These are phyloP conservation scores for Micractinium conductrix DNA, from an alignment of 139 green algal genomes.

Conservation along the genomic window DNA sequence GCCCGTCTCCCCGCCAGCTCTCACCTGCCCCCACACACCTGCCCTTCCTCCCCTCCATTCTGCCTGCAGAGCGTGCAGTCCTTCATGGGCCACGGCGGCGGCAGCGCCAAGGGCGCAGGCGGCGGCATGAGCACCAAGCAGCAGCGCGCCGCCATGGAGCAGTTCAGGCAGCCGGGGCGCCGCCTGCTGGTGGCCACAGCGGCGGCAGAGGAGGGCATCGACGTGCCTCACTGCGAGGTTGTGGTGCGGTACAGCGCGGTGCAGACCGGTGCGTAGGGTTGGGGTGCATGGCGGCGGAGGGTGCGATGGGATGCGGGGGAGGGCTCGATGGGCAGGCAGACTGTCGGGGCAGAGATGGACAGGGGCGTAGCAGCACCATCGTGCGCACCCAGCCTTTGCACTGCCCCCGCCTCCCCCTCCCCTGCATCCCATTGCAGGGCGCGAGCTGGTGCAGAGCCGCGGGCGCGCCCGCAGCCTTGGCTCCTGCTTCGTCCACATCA, in stretches of 20 bases:
- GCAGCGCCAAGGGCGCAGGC: not conserved
- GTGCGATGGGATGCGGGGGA: not conserved
- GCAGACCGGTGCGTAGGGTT: slow-evolving; percentile 7
- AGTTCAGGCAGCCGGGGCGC: slow-evolving; percentile 2
- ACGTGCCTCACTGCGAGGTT: slow-evolving; percentile 50
- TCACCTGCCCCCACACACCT: not conserved
- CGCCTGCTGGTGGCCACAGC: slow-evolving; percentile 50
- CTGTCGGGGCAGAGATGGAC: not conserved
- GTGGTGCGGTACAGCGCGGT: slow-evolving; percentile 46
- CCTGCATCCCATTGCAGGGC: not conserved
- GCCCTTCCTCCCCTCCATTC: not conserved
- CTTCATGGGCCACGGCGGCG: slow-evolving; percentile 41
- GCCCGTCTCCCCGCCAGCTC: not conserved
- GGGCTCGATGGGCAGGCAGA: not conserved
- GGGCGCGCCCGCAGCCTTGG: slow-evolving; percentile 18
- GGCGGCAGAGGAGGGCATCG: slow-evolving; percentile 50
- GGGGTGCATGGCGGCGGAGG: not conserved
- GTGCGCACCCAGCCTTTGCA: not conserved
- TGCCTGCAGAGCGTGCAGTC: not conserved
- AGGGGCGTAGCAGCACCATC: not conserved
- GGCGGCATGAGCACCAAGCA: slow-evolving; percentile 29
- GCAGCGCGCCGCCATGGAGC: slow-evolving; percentile 35
- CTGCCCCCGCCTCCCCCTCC: not conserved
- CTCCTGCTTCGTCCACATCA: slow-evolving; percentile 25
- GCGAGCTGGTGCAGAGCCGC: slow-evolving; percentile 19